These are phyloP conservation scores for Paramecium tetraurelia DNA, from an alignment of 73 alveolate species.

Conservation along the genomic window DNA sequence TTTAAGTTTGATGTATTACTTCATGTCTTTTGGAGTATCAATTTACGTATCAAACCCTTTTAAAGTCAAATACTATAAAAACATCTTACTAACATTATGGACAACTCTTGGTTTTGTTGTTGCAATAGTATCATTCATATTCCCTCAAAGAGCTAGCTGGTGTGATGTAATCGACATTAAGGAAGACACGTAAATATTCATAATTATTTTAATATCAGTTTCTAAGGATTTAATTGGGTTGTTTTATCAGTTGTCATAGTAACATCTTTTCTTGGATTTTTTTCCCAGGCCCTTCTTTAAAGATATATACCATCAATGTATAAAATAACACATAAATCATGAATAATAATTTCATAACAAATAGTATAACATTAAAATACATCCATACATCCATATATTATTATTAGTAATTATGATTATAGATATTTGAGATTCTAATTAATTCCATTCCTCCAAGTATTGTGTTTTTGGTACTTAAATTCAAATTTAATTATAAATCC, in stretches of 20 bases:
- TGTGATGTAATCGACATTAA: not conserved
- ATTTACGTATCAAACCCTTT: constrained; percentile 7
- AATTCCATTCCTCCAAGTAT: not conserved
- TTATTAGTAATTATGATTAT: not conserved
- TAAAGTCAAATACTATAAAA: constrained; percentile 14
- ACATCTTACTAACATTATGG: not conserved
- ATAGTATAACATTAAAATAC: not conserved
- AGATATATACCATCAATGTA: not conserved
- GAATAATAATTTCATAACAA: not conserved
- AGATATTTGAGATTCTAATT: not conserved
- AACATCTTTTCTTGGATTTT: not conserved
- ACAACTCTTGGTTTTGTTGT: not conserved
- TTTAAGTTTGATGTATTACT: constrained; percentile 15
- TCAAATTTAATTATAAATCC: not conserved
- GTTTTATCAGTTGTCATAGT: not conserved
- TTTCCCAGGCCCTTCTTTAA: not conserved
- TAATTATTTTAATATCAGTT: not conserved
- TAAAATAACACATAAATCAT: not conserved
- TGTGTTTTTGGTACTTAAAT: not conserved
- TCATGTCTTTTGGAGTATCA: constrained; percentile 6
- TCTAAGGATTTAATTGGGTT: constrained; percentile 5
- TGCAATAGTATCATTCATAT: not conserved
- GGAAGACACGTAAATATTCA: not conserved
- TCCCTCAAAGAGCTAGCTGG: not conserved
- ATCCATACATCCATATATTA: not conserved